A percentile compares a stretch with the other conserved stretches of the same genome.
Evolutionary conservation across 306 rosid genomes (phyloP).

Genomic region (Parietaria judaica): DNA sequence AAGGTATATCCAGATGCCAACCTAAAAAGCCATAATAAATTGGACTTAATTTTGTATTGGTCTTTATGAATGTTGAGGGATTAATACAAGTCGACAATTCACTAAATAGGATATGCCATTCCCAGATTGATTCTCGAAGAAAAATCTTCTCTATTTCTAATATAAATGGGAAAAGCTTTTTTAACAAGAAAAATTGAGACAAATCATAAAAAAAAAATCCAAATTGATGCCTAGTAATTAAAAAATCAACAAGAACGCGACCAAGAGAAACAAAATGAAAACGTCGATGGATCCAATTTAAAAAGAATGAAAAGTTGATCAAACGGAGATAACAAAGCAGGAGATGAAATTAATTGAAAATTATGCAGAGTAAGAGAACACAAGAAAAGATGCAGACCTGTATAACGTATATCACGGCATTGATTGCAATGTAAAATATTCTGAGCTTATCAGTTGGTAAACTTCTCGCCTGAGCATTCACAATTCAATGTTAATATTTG

Average conservation of each 20-base stretch:
- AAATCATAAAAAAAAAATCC: too few relatives aligned
- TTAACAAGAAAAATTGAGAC: too few relatives aligned
- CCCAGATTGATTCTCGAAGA: too few relatives aligned
- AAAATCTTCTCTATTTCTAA: too few relatives aligned
- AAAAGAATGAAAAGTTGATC: neutral
- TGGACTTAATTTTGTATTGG: too few relatives aligned
- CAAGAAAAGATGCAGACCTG: conserved; percentile 49
- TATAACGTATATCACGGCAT: conserved; percentile 54
- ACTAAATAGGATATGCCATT: too few relatives aligned
- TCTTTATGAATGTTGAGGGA: too few relatives aligned
- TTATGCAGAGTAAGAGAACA: conserved; percentile 5
- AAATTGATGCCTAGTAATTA: too few relatives aligned
- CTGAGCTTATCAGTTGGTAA: conserved; percentile 79
- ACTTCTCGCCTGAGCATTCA: conserved; percentile 70
- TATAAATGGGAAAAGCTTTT: too few relatives aligned
- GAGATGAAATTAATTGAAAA: neutral
- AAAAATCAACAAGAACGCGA: neutral
- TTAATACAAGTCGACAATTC: too few relatives aligned
- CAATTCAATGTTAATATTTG: neutral
- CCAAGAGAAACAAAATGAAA: conserved; percentile 3
- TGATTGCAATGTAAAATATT: conserved; percentile 57
- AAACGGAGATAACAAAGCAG: neutral
- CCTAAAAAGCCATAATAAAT: conserved; percentile 29
- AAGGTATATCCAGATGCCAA: conserved; percentile 82
- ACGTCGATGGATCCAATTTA: neutral